Base-by-base conservation (phyloP, 768 basidiomycete species). In the Boletus barrowsii region DNA sequence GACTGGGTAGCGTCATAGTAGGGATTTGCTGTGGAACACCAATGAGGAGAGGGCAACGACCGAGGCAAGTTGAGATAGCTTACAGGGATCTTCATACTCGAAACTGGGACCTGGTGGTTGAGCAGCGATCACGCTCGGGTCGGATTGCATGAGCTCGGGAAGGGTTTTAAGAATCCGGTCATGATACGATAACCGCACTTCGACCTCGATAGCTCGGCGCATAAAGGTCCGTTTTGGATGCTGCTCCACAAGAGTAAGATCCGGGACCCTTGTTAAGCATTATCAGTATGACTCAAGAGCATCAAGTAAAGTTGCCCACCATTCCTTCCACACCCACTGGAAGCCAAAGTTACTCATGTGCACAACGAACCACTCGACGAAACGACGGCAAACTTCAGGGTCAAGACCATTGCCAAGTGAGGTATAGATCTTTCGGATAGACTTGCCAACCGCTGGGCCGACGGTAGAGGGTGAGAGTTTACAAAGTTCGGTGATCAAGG, bases 301-400 rank as follows among this genome's bases (percentile, higher is more conserved):
- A 33, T 11, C 26, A 51, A 2, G 18, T 14, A 2, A 8, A 42
- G 35, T 24, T 15, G 6, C 85, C 42, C 48, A 94, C 96, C 97
- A 99, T 79, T 98, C 97, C 65, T 93, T 95, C 97, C 97, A 99
- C 14, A 97, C 93, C 97, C 97, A 98, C 63, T 88, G 86, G 73
- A 98, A 99, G 24, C 87, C 88, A 69, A 98, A 99, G 73, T 99
- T 99, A 60, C 92, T 95, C 86, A 99, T 88, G 64, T 99, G 97
- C 3, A 90, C 79, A 3, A 92, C 81, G 62, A 98, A 97, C 97
- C 97, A 99, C 56, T 98, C 94, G 0, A 90, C 85, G 54, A 94
- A 90, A 30, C 92, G 78, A 45, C 87, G 81, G 2, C 86, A 77
- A 48, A 91, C 75, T 56, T 96, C 95, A 9, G 90, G 83, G 58